Base-by-base conservation (phyloP, 306 rosid species). In the Vigna trinervia region DNA sequence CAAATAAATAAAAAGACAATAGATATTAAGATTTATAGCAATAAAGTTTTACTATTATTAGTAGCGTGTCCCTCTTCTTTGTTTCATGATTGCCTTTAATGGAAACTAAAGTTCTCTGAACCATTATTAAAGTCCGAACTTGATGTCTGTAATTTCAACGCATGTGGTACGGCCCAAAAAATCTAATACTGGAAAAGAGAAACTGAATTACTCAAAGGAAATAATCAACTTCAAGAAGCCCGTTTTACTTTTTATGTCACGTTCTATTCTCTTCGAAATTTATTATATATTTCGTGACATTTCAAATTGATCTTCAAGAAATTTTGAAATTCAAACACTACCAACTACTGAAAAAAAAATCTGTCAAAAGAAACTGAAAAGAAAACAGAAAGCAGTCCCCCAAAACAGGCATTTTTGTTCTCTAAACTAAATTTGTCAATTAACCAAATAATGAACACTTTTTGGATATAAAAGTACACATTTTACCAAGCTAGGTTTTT, bases 361-460 rank as follows among this genome's bases (percentile, higher is more conserved):
- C 38, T 34, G 38, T 5, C 36, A 32, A 32, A 39, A 39, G 45
- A 39, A 39, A 34, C 39, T 34, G 39, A 39, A 39, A 7, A 39
- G 45, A 39, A 39, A 26, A 26, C 28, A 26, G 28, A 26, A 26
- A 26, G 28, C 28, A 26, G 28, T 30, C 34, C 5, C 34, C 34
- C 4, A 4, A 39, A 19, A 4, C 12, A 36, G 10, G 28, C 52
- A 4, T 1, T 36, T 65, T 65, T 65, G 12, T 65, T 39, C 43
- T 41, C 70, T 65, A 41, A 39, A 41, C 6, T 65, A 41, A 61
- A 61, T 23, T 10, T 4, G 71, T 19, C 17, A 41, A 39, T 41
- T 20, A 10, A 65, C 71, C 17, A 65, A 65, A 39, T 56, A 56
- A 32, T 61, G 12, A 32, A 28, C 66, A 28, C 57, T n/a, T 51